Evolutionary conservation across 371 early-diverging fungal species (phyloP), one percentile per base, ranked within the genome.

Genomic region (Apophysomyces trapeziformis): DNA sequence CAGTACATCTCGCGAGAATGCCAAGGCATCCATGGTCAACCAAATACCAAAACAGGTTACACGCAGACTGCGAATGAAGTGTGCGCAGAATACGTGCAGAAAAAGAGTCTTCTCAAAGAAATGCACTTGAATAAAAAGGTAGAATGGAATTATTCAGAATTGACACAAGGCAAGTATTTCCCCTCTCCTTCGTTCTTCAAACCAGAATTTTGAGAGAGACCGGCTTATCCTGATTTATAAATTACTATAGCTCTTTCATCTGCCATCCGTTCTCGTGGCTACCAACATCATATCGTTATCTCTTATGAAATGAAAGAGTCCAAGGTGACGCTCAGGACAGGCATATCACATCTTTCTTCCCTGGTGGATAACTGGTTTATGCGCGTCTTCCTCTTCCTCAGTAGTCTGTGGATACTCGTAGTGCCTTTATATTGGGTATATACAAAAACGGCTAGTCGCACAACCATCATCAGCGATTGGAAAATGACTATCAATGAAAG

Each of bases 271-370:
- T 7, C 46, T 6, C 46, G 16, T 45, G 46, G 46, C 13, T 45
- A 45, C 6, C 13, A 45, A 45, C 16, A 45, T 13, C 13, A 45
- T 45, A 45, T 45, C 46, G 16, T 5, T 5, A 18, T 45, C 6
- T 45, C 46, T 45, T 45, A 45, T 11, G 46, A 45, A 13, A 45
- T 45, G 46, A 45, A 45, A 18, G 46, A 45, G 46, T n/a, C 13
- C 16, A 45, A 45, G 46, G 5, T 45, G 6, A 45, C 46, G 5
- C 13, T 45, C 46, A 45, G 16, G 16, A 45, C 46, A 6, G 46
- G 46, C 16, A 18, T 13, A 7, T 45, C 46, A 6, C 46, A 45
- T 45, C 13, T 45, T 13, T 13, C 46, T 13, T n/a, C n/a, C 6
- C 16, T 45, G 16, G 46, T 18, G 46, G 46, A 18, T 18, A 45